Base-by-base conservation (phyloP, 2,329 filamentous ascomycete genomes). In the Microcyclospora tardicrescens region DNA sequence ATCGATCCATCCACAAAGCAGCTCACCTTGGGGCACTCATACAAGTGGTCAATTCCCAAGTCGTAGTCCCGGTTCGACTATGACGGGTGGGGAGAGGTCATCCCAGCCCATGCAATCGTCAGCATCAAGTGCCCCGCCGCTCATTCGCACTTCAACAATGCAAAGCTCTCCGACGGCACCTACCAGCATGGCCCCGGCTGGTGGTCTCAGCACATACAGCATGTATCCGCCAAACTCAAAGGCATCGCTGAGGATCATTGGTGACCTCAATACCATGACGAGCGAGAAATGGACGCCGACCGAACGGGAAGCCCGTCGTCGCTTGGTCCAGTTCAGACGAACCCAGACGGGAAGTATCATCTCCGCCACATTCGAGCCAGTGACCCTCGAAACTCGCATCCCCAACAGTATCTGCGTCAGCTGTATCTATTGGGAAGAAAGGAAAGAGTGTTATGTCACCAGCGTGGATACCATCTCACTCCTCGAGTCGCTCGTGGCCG, bases 391-490 rank as follows among this genome's bases (percentile, higher is more conserved):
- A 53, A 83, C 94, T 45, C 77, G 86, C 15, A 75, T 80, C 1
- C 76, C 79, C 2, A 83, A 89, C 64, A 86, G 81, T 62, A 89
- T 93, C 43, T 94, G 86, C 63, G 84, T 98, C 58, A 95, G 87
- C 62, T 98, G 91, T 67, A 98, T 98, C 55, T 87, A 79, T 69
- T 98, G 91, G 91, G 81, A 81, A 42, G 86, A 93, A 62, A 93
- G 86, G 63, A 69, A 78, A 35, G 84, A 93, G 53, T 94, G 81
- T 61, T 96, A 79, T 59, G 86, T 96, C 38, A 96, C 91, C 2
- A 95, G 87, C 37, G 91, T 98, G 13, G 91, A 98, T 61, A 95
- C 89, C 2, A 96, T 98, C 52, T 83, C 81, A 52, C 71, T 98
- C n/a, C 71, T 98, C 2, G 91, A 96, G 64, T 82, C 89, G 48